phyloP scores from a whole-genome alignment of 1,139 yeast species.

The Arxiozyma heterogenica region DNA sequence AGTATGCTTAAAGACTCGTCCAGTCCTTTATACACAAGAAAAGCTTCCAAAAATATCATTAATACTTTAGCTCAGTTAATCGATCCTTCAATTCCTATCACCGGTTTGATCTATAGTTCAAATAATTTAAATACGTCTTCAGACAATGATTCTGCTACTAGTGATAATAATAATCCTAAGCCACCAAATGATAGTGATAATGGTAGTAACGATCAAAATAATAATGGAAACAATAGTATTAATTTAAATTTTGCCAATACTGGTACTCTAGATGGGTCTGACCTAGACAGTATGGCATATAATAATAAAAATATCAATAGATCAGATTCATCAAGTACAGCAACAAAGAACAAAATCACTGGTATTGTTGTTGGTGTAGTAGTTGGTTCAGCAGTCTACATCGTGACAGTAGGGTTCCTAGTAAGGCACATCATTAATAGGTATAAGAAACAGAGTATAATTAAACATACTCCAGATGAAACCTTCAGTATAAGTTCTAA shows the following conservation, averaged over 20 bases:
- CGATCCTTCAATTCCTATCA: slow-evolving; percentile 56
- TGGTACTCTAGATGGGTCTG: slow-evolving; percentile 32
- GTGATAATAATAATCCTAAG: slow-evolving; percentile 15
- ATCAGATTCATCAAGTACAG: slow-evolving; percentile 12
- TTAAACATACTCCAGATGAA: slow-evolving; percentile 6
- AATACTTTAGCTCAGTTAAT: slow-evolving; percentile 46
- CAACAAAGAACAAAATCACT: slow-evolving; percentile 35
- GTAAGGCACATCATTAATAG: slow-evolving; percentile 34
- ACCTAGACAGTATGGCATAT: slow-evolving; percentile 32
- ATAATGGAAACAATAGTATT: slow-evolving; percentile 6
- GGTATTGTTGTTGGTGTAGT: slow-evolving; percentile 63
- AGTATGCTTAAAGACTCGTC: slow-evolving; percentile 34
- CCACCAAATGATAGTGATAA: slow-evolving; percentile 7
- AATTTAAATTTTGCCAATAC: slow-evolving; percentile 4
- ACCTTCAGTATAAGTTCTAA: slow-evolving; percentile 21
- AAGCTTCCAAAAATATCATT: slow-evolving; percentile 40
- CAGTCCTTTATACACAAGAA: slow-evolving; percentile 40
- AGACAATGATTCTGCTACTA: not conserved
- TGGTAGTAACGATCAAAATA: not conserved
- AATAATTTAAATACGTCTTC: slow-evolving; percentile 5
- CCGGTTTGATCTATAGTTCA: slow-evolving; percentile 36
- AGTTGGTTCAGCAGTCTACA: slow-evolving; percentile 51
- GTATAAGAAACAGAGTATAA: slow-evolving; percentile 10
- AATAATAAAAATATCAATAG: slow-evolving; percentile 10
- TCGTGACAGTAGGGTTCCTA: slow-evolving; percentile 40